A percentile compares a stretch with the other conserved stretches of the same genome.
Evolutionary conservation across 441 rosid genomes (phyloP).

Genomic region (Geranium incanum): DNA sequence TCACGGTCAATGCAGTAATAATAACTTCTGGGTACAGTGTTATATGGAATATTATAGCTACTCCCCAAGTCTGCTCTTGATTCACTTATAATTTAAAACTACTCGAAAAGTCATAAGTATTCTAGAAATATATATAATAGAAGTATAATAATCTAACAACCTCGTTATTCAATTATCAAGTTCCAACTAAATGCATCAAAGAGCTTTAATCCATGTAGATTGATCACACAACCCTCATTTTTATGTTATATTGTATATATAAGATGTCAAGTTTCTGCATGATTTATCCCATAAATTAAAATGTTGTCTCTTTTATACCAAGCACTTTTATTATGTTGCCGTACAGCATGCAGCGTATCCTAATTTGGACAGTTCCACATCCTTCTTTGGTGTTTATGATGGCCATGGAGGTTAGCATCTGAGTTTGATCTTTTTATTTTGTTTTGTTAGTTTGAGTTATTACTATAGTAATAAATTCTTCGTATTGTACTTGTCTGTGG

Average conservation of each 20-base stretch:
- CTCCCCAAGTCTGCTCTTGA: conserved; percentile 1
- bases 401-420: conserved; percentile 92
- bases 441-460: not conserved
- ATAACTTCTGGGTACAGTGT: too few species aligned
- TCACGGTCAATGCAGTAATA: too few species aligned
- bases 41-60: not conserved
- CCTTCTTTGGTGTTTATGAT: conserved; percentile 94
- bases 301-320: conserved; percentile 13
- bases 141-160: not conserved
- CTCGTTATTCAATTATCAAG: not conserved
- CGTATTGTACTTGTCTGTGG: not conserved
- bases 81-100: not conserved
- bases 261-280: not conserved
- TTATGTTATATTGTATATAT: not conserved
- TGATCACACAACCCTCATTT: not conserved
- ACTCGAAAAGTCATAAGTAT: not conserved
- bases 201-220: not conserved
- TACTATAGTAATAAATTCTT: not conserved
- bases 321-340: conserved; percentile 24
- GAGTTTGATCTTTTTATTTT: not conserved
- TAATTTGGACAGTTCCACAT: conserved; percentile 65
- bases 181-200: not conserved
- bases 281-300: conserved; percentile 14
- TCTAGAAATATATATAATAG: not conserved
- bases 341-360: conserved; percentile 53